Conservation (phyloP, 257 asterid genomes). For the Petunia secreta region DNA sequence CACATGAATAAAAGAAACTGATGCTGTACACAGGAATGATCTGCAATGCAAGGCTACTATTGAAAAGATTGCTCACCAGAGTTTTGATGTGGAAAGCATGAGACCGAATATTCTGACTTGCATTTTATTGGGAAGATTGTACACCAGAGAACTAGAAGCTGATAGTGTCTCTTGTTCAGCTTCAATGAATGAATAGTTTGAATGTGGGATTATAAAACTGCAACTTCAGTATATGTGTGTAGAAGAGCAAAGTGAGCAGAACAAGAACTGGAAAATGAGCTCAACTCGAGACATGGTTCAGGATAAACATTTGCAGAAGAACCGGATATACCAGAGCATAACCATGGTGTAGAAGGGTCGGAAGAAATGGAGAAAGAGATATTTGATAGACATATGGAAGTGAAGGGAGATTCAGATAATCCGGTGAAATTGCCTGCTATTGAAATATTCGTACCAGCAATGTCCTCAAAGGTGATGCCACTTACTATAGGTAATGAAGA, state of each 20-base stretch:
- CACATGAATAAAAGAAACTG: slow-evolving; percentile 66
- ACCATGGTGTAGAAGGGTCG: slow-evolving; percentile 52
- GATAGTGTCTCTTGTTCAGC: slow-evolving; percentile 38
- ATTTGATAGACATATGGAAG: slow-evolving; percentile 70
- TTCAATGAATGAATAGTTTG: slow-evolving; percentile 50
- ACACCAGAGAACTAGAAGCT: slow-evolving; percentile 37
- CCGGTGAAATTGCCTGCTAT: slow-evolving; percentile 73
- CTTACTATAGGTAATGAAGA: slow-evolving; percentile 63
- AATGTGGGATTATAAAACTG: slow-evolving; percentile 42
- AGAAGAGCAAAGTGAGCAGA: slow-evolving; percentile 41
- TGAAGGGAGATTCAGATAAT: slow-evolving; percentile 75
- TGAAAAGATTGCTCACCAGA: slow-evolving; percentile 37
- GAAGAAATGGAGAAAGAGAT: slow-evolving; percentile 49
- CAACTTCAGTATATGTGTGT: slow-evolving; percentile 42
- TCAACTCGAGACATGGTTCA: slow-evolving; percentile 66
- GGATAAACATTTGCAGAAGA: slow-evolving; percentile 64
- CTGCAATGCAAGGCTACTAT: slow-evolving; percentile 34
- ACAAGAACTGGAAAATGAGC: slow-evolving; percentile 34
- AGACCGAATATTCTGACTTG: slow-evolving; percentile 34
- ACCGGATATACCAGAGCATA: slow-evolving; percentile 60
- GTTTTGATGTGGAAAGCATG: slow-evolving; percentile 30
- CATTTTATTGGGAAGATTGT: slow-evolving; percentile 45
- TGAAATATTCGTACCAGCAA: slow-evolving; percentile 65
- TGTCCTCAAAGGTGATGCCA: slow-evolving; percentile 56
- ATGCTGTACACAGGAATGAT: slow-evolving; percentile 72